Evolutionary conservation across 2,329 filamentous ascomycete species (phyloP).

Genomic region (Colletotrichum sp.): DNA sequence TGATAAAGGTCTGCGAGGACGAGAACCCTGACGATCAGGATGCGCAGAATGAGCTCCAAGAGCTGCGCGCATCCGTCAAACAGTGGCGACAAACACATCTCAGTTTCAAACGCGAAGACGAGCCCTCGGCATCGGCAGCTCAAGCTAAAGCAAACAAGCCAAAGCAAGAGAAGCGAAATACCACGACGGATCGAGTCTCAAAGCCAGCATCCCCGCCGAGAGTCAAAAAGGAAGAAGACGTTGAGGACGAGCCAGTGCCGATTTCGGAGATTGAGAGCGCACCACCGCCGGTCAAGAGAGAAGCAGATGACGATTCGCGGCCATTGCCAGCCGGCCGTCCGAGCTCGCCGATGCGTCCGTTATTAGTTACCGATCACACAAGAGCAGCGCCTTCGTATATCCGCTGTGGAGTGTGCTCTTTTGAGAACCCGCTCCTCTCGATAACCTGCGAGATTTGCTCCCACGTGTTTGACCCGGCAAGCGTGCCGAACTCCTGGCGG

Average conservation of each 20-base stretch:
- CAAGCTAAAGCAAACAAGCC: background rate
- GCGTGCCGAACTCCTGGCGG: slow-evolving; percentile 65
- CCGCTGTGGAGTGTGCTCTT: slow-evolving; percentile 70
- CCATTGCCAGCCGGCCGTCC: background rate
- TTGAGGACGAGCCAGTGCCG: background rate
- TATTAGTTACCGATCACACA: background rate
- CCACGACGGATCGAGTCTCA: background rate
- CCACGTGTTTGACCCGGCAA: slow-evolving; percentile 66
- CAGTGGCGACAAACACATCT: slow-evolving; percentile 22
- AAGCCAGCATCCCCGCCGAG: background rate
- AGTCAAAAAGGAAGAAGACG: slow-evolving; percentile 1
- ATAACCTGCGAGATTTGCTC: slow-evolving; percentile 72
- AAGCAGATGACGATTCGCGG: background rate
- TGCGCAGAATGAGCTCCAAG: slow-evolving; percentile 67
- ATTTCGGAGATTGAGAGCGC: background rate
- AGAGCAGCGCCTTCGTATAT: background rate
- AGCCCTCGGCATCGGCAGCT: background rate
- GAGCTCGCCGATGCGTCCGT: background rate
- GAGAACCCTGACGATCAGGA: slow-evolving; percentile 63
- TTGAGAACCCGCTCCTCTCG: slow-evolving; percentile 58
- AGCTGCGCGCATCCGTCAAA: slow-evolving; percentile 58
- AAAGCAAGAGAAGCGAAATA: background rate
- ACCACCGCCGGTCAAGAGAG: background rate
- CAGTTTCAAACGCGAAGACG: slow-evolving; percentile 1
- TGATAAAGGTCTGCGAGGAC: slow-evolving; percentile 79